Conservation (phyloP, 192 early-diverging fungal species). For the Backusella tuberculispora region DNA sequence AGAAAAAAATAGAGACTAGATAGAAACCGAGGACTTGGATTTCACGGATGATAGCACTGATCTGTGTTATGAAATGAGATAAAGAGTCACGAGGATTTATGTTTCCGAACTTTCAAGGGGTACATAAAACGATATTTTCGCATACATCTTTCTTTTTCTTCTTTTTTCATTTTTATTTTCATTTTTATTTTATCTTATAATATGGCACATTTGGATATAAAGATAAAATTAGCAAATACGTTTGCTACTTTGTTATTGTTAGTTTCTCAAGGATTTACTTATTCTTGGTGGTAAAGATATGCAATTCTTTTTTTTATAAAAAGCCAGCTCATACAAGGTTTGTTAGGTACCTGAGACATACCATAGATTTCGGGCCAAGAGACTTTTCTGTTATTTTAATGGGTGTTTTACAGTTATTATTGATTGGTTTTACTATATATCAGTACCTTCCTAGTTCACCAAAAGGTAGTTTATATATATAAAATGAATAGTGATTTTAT, state of each 20-base stretch:
- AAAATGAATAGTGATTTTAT: background rate
- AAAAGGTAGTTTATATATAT: constrained; percentile 32
- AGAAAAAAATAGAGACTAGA: background rate
- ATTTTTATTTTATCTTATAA: no score
- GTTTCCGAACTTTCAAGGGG: constrained; percentile 3
- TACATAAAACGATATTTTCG: background rate
- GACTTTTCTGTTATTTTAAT: constrained; percentile 31
- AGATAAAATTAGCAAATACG: constrained; percentile 20
- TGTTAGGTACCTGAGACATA: constrained; percentile 8
- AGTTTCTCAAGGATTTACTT: constrained; percentile 13
- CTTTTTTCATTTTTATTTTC: background rate
- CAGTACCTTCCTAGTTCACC: constrained; percentile 38
- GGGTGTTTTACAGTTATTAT: constrained; percentile 27
- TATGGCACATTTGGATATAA: constrained; percentile 16
- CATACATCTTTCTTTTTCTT: background rate
- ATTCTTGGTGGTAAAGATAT: constrained; percentile 11
- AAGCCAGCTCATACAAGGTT: background rate
- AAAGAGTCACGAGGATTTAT: background rate
- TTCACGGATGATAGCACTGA: no score
- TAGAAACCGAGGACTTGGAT: background rate
- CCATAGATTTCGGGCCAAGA: constrained; percentile 10
- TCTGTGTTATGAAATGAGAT: background rate
- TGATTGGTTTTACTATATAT: constrained; percentile 40
- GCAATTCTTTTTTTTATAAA: background rate
- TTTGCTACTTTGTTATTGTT: background rate